A percentile compares a stretch with the other conserved stretches of the same genome.
phyloP scores from a whole-genome alignment of 2,329 filamentous ascomycete species.

The Huntiella decipiens region DNA sequence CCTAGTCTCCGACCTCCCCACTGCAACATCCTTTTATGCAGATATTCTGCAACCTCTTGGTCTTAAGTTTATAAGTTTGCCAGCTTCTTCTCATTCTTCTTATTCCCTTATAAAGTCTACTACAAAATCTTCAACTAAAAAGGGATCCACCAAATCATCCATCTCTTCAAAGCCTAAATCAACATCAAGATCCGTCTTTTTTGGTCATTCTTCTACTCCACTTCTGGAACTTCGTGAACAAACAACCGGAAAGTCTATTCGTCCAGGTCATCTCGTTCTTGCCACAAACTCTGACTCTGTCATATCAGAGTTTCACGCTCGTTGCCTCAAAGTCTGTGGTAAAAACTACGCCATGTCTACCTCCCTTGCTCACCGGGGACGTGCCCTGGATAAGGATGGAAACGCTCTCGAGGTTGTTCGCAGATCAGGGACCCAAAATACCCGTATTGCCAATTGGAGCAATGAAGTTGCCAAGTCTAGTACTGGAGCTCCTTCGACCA shows the following conservation, averaged over 20 bases:
- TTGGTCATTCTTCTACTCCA: conserved; percentile 1
- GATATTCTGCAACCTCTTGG: conserved; percentile 60
- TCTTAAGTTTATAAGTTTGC: conserved; percentile 35
- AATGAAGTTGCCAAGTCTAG: conserved; percentile 22
- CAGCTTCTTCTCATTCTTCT: neutral
- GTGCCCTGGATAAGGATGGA: conserved; percentile 60
- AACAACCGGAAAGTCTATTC: neutral
- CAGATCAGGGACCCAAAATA: conserved; percentile 16
- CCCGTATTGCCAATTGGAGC: conserved; percentile 30
- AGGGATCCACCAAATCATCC: neutral
- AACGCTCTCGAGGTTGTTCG: conserved; percentile 62
- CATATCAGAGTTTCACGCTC: conserved; percentile 1
- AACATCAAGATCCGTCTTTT: conserved; percentile 2
- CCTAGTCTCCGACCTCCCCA: conserved; percentile 57
- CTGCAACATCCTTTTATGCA: conserved; percentile 69
- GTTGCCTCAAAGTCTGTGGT: neutral
- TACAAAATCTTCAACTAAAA: neutral
- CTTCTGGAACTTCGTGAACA: conserved; percentile 4
- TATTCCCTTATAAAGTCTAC: too few relatives aligned
- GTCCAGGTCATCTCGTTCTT: conserved; percentile 3
- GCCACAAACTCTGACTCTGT: conserved; percentile 1
- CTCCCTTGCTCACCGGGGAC: conserved; percentile 21
- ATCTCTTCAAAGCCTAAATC: neutral
- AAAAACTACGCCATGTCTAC: conserved; percentile 2
- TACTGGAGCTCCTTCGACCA: conserved; percentile 3